A percentile compares a stretch with the other conserved stretches of the same genome.
Conservation (phyloP, 306 rosid genomes). For the Lathyrus aphaca region DNA sequence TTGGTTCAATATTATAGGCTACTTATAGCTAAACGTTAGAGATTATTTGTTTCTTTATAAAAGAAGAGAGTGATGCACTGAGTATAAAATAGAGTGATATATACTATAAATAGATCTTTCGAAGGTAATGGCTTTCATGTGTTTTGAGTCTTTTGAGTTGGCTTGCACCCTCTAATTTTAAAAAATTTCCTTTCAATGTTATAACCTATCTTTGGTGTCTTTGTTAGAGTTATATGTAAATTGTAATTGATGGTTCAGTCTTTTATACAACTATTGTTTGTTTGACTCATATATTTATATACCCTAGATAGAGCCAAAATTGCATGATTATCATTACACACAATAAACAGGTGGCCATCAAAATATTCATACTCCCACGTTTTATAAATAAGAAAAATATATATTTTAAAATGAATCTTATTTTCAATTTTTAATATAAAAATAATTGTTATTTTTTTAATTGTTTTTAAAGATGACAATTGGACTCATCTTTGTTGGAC, state of each 20-base stretch:
- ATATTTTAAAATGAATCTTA: too few species aligned
- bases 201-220: neutral
- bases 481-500: too few species aligned
- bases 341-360: neutral
- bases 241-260: neutral
- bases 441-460: too few species aligned
- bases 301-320: conserved; percentile 3
- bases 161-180: conserved; percentile 22
- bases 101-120: neutral
- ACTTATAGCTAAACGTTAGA: too few species aligned
- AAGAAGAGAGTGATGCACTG: too few species aligned
- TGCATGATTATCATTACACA: neutral
- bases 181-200: neutral
- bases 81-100: neutral
- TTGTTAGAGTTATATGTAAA: neutral
- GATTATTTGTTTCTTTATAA: too few species aligned
- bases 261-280: neutral
- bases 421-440: too few species aligned
- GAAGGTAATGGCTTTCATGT: neutral
- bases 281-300: too few species aligned
- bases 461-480: too few species aligned
- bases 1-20: too few species aligned
- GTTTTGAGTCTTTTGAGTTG: conserved; percentile 19
- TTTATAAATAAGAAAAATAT: too few species aligned
- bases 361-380: neutral